Conservation (phyloP, 352 stramenopile species). For the Pythium coloratum region DNA sequence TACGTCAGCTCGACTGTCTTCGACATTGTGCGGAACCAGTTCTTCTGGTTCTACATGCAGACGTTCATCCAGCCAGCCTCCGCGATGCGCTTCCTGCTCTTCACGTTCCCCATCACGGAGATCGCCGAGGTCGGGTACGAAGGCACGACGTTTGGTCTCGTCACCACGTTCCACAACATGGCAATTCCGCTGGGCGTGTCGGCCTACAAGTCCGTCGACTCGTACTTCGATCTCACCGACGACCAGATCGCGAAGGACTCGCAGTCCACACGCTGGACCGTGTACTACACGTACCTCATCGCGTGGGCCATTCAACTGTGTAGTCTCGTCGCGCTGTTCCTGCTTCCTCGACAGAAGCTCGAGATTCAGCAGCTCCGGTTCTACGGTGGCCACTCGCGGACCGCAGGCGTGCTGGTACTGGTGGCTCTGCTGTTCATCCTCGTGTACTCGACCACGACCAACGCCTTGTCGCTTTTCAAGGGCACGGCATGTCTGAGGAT, state of each 20-base stretch:
- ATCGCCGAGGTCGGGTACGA: constrained; percentile 56
- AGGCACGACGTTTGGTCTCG: constrained; percentile 57
- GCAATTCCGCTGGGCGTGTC: constrained; percentile 45
- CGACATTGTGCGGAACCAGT: constrained; percentile 44
- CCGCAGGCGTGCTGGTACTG: constrained; percentile 42
- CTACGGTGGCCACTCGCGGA: constrained; percentile 57
- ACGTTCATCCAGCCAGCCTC: constrained; percentile 42
- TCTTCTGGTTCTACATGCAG: constrained; percentile 61
- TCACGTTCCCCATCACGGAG: constrained; percentile 58
- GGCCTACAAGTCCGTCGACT: constrained; percentile 43
- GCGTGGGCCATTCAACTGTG: constrained; percentile 47
- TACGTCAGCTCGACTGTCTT: constrained; percentile 49
- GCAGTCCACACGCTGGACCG: constrained; percentile 34
- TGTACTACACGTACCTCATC: constrained; percentile 54
- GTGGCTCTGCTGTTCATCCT: constrained; percentile 36
- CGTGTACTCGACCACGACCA: constrained; percentile 42
- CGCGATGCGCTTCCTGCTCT: constrained; percentile 49
- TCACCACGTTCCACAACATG: constrained; percentile 67
- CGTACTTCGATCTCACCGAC: constrained; percentile 38
- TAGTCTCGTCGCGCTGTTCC: constrained; percentile 41
- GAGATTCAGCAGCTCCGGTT: constrained; percentile 65
- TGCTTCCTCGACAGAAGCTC: constrained; percentile 59
- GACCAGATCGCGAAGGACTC: constrained; percentile 34
- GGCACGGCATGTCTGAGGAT: constrained; percentile 30
- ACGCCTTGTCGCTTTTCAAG: constrained; percentile 41